phyloP scores from a whole-genome alignment of 73 alveolate genomes.

The Effrenium voratum region DNA sequence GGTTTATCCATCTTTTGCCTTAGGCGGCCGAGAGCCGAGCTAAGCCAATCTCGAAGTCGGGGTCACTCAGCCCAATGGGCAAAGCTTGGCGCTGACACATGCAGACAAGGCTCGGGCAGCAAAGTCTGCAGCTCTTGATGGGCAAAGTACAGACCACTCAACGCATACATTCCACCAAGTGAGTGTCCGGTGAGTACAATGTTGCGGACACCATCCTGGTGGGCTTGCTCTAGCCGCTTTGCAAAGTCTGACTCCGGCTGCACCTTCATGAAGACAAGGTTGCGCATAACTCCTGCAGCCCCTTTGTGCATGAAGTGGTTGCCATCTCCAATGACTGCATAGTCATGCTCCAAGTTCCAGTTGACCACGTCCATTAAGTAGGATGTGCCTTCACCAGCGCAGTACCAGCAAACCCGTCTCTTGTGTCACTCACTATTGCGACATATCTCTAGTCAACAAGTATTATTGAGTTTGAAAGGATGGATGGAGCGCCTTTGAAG shows the following conservation, averaged over 20 bases:
- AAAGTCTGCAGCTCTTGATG: constrained; percentile 56
- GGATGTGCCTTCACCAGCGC: no score
- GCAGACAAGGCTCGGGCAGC: constrained; percentile 30
- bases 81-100: background rate
- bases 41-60: no score
- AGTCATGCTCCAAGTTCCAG: constrained; percentile 92
- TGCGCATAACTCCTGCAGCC: constrained; percentile 83
- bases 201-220: constrained; percentile 71
- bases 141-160: constrained; percentile 74
- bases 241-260: constrained; percentile 42
- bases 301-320: constrained; percentile 88
- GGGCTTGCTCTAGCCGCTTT: constrained; percentile 36
- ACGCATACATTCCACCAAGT: constrained; percentile 74
- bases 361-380: constrained; percentile 70
- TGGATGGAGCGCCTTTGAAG: no score
- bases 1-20: no score
- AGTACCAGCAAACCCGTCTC: no score
- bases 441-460: no score
- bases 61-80: no score
- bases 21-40: no score
- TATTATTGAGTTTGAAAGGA: no score
- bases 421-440: no score
- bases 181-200: constrained; percentile 76
- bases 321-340: constrained; percentile 89
- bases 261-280: constrained; percentile 56